Evolutionary conservation across 495 filamentous ascomycete genomes (phyloP), one percentile per base, ranked within the genome.

Genomic region (Trichoderma virens): DNA sequence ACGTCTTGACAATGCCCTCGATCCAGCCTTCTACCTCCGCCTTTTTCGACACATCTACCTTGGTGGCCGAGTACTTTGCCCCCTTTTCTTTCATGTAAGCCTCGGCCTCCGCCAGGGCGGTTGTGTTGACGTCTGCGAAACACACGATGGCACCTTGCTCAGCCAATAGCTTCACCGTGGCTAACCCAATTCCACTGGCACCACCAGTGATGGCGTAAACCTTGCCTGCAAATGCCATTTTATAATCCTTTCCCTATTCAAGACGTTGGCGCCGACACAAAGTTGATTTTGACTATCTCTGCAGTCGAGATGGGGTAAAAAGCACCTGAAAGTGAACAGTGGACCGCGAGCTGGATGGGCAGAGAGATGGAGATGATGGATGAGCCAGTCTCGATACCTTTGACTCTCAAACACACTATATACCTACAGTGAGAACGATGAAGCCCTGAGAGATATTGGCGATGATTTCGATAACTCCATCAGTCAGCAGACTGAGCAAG

Each of bases 201-300:
- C 74, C 77, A 27, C 80, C 80, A 32, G 80, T 83, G 30, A 83
- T 62, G 65, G 73, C 74, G 66, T 79, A 76, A 61, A 80, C 75
- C 71, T 77, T 82, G 63, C 41, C 62, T 63, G 41, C 2, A 76
- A 23, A 79, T 71, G 38, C 7, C 35, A 35, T 61, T n/a, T 0
- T 61, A 20, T 61, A 61, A 35, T 35, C 23, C 8, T 7, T 3
- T 56, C 11, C 27, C n/a, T 13, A 13, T 28, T 16, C 20, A 20
- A n/a, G 13, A 6, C 5, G 11, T 16, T 56, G 23, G 23, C 1
- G 23, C 14, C 11, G 13, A 56, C 3, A 28, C 2, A 16, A 30
- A 35, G 1, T 13, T 28, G 9, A 25, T 5, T n/a, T 18, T 28
- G 20, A 20, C 20, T 47, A 20, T 47, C 43, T 47, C 9, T 25